These are phyloP conservation scores for Auriscalpium microsporum DNA, from an alignment of 768 basidiomycete genomes.

Conservation along the genomic window DNA sequence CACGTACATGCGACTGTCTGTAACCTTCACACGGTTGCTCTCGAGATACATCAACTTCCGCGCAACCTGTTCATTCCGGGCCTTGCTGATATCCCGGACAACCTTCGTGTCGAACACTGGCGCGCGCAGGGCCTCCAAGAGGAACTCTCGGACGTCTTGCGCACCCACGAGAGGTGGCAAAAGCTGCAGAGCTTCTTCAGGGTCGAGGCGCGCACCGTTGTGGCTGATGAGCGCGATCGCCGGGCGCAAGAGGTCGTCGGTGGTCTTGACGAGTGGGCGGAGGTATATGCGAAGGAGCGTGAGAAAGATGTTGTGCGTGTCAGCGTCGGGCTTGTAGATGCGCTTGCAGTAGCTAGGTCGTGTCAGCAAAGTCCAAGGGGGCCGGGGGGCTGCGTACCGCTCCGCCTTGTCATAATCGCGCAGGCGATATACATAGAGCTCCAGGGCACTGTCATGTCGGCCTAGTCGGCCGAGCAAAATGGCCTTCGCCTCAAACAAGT, in stretches of 20 bases:
- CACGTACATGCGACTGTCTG: slow-evolving; percentile 86
- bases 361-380: neutral
- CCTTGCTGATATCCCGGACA: slow-evolving; percentile 59
- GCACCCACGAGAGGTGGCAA: slow-evolving; percentile 88
- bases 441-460: slow-evolving; percentile 89
- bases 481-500: slow-evolving; percentile 86
- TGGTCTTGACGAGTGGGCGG: slow-evolving; percentile 47
- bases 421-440: slow-evolving; percentile 86
- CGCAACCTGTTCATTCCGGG: slow-evolving; percentile 72
- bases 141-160: slow-evolving; percentile 68
- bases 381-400: slow-evolving; percentile 43
- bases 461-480: slow-evolving; percentile 84
- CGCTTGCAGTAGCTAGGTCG: slow-evolving; percentile 78
- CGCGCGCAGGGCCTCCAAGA: slow-evolving; percentile 59
- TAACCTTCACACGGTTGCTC: slow-evolving; percentile 76
- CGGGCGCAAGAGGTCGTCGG: slow-evolving; percentile 58
- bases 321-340: slow-evolving; percentile 51
- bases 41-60: slow-evolving; percentile 68
- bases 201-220: slow-evolving; percentile 75
- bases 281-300: slow-evolving; percentile 84
- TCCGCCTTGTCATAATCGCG: slow-evolving; percentile 83
- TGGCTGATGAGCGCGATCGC: slow-evolving; percentile 84
- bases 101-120: slow-evolving; percentile 65
- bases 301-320: slow-evolving; percentile 64
- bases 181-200: slow-evolving; percentile 74